A percentile compares a stretch with the other conserved stretches of the same genome.
Evolutionary conservation across 345 rosid species (phyloP).

Genomic region (Dipteronia sinensis): DNA sequence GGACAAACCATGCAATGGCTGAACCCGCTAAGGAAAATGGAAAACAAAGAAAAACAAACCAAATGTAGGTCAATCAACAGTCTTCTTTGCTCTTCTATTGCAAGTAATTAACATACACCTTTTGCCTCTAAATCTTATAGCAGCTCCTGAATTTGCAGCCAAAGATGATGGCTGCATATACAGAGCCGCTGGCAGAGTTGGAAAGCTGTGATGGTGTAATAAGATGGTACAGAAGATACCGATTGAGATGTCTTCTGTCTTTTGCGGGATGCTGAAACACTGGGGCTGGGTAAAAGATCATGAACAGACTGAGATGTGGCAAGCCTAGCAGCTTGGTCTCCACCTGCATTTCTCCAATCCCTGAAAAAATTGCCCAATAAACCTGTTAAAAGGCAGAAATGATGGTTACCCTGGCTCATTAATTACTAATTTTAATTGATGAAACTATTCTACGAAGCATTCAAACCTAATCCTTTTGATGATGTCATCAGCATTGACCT

Average conservation of each 20-base stretch:
- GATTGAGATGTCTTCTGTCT: slow-evolving; percentile 73
- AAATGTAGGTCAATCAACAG: slow-evolving; percentile 6
- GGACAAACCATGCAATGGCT: slow-evolving; percentile 40
- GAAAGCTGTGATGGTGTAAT: slow-evolving; percentile 13
- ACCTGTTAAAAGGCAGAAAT: slow-evolving; percentile 13
- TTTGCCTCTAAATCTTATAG: slow-evolving; percentile 7
- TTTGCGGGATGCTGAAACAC: slow-evolving; percentile 78
- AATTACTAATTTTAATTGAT: slow-evolving; percentile 13
- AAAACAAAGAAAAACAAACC: slow-evolving; percentile 2
- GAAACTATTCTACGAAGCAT: slow-evolving; percentile 24
- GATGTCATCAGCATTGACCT: slow-evolving; percentile 83
- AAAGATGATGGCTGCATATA: slow-evolving; percentile 20
- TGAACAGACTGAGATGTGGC: slow-evolving; percentile 51
- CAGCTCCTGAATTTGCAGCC: slow-evolving; percentile 18
- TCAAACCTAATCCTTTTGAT: slow-evolving; percentile 78
- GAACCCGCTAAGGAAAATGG: slow-evolving; percentile 35
- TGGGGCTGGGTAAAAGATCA: slow-evolving; percentile 75
- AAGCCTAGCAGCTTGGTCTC: slow-evolving; percentile 56
- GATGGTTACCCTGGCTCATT: slow-evolving; percentile 2
- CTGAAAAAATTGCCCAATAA: slow-evolving; percentile 40
- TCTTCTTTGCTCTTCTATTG: background rate
- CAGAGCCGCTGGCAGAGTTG: slow-evolving; percentile 8
- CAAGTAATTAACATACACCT: slow-evolving; percentile 11
- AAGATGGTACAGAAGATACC: slow-evolving; percentile 42
- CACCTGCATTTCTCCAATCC: slow-evolving; percentile 92